phyloP scores from a whole-genome alignment of 2,329 filamentous ascomycete genomes.

The Cladorrhinum sp. region DNA sequence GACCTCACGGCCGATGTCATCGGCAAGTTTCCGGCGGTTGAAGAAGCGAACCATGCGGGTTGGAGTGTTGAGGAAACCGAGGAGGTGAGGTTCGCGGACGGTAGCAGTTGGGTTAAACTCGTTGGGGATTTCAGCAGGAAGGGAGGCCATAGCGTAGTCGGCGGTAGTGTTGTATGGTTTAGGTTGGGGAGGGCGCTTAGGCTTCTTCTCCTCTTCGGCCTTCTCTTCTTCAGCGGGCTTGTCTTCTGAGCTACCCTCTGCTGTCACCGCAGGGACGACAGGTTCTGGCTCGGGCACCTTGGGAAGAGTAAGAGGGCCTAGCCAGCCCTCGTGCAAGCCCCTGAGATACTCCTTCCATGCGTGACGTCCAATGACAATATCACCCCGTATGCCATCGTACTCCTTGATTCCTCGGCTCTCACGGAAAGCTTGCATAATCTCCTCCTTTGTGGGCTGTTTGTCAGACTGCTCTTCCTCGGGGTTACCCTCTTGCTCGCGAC shows the following conservation, averaged over 20 bases:
- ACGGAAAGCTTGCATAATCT: conserved; percentile 61
- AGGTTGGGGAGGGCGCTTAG: conserved; percentile 59
- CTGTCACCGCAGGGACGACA: conserved; percentile 25
- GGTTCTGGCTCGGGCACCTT: conserved; percentile 32
- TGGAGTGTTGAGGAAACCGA: conserved; percentile 89
- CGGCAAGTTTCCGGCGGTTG: conserved; percentile 78
- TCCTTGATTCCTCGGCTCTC: conserved; percentile 64
- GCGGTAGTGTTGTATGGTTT: conserved; percentile 69
- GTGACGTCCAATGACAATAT: conserved; percentile 85
- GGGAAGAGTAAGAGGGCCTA: conserved; percentile 75
- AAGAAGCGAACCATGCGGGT: conserved; percentile 84
- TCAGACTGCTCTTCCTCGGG: conserved; percentile 38
- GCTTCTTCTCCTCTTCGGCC: conserved; percentile 47
- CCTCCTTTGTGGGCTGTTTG: conserved; percentile 53
- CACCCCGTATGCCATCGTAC: conserved; percentile 72
- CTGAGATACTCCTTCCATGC: conserved; percentile 97
- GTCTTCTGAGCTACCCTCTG: conserved; percentile 15
- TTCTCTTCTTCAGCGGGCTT: conserved; percentile 35
- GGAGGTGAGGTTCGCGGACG: conserved; percentile 80
- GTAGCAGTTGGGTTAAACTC: conserved; percentile 70
- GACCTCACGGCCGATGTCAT: conserved; percentile 81
- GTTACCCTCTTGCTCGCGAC: conserved; percentile 53
- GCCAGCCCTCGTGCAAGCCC: conserved; percentile 92
- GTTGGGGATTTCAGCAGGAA: conserved; percentile 64
- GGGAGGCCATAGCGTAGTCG: conserved; percentile 65